A percentile compares a stretch with the other conserved stretches of the same genome.
Evolutionary conservation across 129 eudicot species (phyloP).

Genomic region (Deinandra increscens): DNA sequence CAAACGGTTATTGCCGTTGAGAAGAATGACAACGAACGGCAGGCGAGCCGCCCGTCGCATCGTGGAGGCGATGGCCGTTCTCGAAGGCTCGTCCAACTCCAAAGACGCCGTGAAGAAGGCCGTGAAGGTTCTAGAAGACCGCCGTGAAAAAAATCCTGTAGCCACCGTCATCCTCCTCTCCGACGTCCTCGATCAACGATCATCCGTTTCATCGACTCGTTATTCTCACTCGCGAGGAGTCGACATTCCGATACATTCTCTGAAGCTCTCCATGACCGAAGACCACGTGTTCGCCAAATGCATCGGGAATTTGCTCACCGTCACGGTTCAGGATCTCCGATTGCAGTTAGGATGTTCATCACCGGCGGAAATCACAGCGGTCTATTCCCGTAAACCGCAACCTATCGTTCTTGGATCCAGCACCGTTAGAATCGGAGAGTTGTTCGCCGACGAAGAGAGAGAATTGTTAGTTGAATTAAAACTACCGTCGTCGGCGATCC

Average conservation of each 20-base stretch:
- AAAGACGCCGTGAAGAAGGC: slow-evolving; percentile 77
- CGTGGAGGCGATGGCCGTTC: slow-evolving; percentile 57
- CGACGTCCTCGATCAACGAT: slow-evolving; percentile 35
- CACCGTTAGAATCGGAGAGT: slow-evolving; percentile 50
- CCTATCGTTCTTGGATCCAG: slow-evolving; percentile 57
- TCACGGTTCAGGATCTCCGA: slow-evolving; percentile 59
- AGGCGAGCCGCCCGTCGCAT: slow-evolving; percentile 70
- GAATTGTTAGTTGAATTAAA: slow-evolving; percentile 67
- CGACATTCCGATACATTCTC: slow-evolving; percentile 58
- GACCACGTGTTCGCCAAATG: slow-evolving; percentile 32
- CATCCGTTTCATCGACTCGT: slow-evolving; percentile 44
- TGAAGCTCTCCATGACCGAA: slow-evolving; percentile 25
- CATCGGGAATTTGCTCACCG: slow-evolving; percentile 40
- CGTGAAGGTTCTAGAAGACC: slow-evolving; percentile 73
- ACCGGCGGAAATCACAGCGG: slow-evolving; percentile 59
- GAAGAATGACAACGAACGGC: slow-evolving; percentile 72
- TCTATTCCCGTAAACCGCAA: slow-evolving; percentile 50
- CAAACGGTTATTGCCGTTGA: slow-evolving; percentile 61
- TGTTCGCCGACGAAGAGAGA: slow-evolving; percentile 67
- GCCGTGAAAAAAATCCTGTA: slow-evolving; percentile 60
- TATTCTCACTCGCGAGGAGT: slow-evolving; percentile 30
- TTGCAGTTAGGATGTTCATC: slow-evolving; percentile 57
- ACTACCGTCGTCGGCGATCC: slow-evolving; percentile 50
- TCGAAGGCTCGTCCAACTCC: slow-evolving; percentile 48
- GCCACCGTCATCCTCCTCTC: slow-evolving; percentile 62